These are phyloP conservation scores for Eruca vesicaria DNA, from an alignment of 441 rosid species.

Conservation along the genomic window DNA sequence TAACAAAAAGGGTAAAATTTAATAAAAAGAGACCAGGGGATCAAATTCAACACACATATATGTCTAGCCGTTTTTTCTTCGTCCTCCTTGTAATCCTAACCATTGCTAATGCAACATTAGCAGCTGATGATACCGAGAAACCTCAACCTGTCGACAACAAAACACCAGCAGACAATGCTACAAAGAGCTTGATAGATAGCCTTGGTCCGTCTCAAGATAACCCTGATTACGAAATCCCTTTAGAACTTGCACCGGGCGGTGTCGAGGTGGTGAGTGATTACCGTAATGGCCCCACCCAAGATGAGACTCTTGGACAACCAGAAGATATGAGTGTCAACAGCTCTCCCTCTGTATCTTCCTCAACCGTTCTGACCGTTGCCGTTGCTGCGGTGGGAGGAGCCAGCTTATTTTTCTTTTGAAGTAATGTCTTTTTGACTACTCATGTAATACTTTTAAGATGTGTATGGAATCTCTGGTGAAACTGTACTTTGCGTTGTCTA, in stretches of 20 bases:
- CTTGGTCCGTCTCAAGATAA: slow-evolving; percentile 39
- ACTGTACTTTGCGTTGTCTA: background rate
- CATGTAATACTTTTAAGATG: background rate
- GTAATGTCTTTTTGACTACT: background rate
- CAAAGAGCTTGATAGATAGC: slow-evolving; percentile 27
- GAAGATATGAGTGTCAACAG: background rate
- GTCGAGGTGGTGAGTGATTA: slow-evolving; percentile 26
- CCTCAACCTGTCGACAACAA: slow-evolving; percentile 6
- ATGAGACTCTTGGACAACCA: slow-evolving; percentile 20
- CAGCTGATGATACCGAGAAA: slow-evolving; percentile 12
- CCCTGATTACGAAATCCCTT: slow-evolving; percentile 34
- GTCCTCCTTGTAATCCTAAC: background rate
- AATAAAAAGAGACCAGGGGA: too few species aligned
- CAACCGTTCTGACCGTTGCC: background rate
- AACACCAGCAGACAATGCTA: background rate
- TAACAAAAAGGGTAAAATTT: background rate
- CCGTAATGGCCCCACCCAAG: too few species aligned
- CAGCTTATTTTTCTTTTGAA: slow-evolving; percentile 23
- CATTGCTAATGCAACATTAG: slow-evolving; percentile 8
- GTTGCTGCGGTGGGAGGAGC: slow-evolving; percentile 8
- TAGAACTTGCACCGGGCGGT: slow-evolving; percentile 35
- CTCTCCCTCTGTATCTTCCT: slow-evolving; percentile 1
- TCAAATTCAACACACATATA: background rate
- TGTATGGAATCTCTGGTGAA: background rate
- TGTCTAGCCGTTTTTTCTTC: background rate